These are phyloP conservation scores for Rhododendron griersonianum DNA, from an alignment of 148 eudicot genomes.

Conservation along the genomic window DNA sequence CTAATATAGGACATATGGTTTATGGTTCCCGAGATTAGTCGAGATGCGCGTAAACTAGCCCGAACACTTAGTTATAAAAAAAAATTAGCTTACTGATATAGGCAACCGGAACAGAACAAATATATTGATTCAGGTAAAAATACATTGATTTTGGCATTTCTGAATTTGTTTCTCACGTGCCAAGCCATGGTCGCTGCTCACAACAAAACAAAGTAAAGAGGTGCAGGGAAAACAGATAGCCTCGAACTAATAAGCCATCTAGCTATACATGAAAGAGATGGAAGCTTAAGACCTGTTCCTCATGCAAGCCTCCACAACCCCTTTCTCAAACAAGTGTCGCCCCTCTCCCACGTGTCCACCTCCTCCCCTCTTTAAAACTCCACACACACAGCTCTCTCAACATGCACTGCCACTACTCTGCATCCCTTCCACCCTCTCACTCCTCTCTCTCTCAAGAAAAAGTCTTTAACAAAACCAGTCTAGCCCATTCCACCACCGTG, in stretches of 20 bases:
- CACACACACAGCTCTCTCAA: neutral
- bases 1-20: no score
- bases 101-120: neutral
- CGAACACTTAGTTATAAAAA: neutral
- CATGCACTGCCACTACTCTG: neutral
- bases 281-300: neutral
- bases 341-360: slow-evolving; percentile 19
- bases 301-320: slow-evolving; percentile 7
- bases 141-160: neutral
- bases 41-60: no score
- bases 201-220: neutral
- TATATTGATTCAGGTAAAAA: no score
- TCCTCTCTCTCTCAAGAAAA: neutral
- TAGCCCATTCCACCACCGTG: neutral
- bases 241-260: neutral
- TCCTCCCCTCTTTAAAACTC: slow-evolving; percentile 3
- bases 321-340: slow-evolving; percentile 25
- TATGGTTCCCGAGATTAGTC: no score
- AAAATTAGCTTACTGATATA: neutral
- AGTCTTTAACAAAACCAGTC: neutral
- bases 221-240: neutral
- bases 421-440: neutral
- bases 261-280: neutral
- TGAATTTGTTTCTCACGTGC: neutral
- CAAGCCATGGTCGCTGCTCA: neutral